Evolutionary conservation across 1,284 basidiomycete genomes (phyloP), one percentile per base, ranked within the genome.

Genomic region (Pterula multifida): DNA sequence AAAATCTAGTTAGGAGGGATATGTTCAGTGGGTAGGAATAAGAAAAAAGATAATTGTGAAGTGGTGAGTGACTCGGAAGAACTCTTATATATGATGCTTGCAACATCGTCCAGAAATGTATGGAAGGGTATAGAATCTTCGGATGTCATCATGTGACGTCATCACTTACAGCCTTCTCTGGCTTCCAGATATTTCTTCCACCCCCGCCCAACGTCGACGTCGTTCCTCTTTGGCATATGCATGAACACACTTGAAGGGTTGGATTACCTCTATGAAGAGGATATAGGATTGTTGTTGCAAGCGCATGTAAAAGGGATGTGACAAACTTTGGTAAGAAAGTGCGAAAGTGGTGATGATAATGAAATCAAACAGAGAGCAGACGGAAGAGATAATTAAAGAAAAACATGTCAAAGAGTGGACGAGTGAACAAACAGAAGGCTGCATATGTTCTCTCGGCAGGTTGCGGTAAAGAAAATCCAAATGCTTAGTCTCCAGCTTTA

Each of bases 31-130:
- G 9, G 39, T 42, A 22, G 50, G 50, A 50, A 50, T 46, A 36
- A 53, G 52, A 52, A 46, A 24, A 52, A 48, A 9, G 42, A 22
- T 35, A 39, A 1, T 13, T 54, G 54, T 36, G 36, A 17, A 52
- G 54, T 57, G 48, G 23, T 24, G 45, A 22, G 50, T 47, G 28
- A 47, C 22, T 13, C 15, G 24, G 25, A 19, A 13, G 22, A 25
- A 9, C 17, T 26, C 25, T 47, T n/a, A 36, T 50, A 17, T 49
- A 49, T 22, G 15, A 6, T 36, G 28, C 36, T 12, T 19, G 19
- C 13, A 26, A 49, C n/a, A 42, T 46, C 36, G 19, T 17, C 36
- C 22, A 49, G 49, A 49, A 49, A 13, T 17, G 36, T 21, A 32
- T 42, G 23, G 49, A 49, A 44, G 12, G 25, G 19, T 35, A 45